Evolutionary conservation across 2,329 filamentous ascomycete genomes (phyloP).

Genomic region (Trichophyton benhamiae): DNA sequence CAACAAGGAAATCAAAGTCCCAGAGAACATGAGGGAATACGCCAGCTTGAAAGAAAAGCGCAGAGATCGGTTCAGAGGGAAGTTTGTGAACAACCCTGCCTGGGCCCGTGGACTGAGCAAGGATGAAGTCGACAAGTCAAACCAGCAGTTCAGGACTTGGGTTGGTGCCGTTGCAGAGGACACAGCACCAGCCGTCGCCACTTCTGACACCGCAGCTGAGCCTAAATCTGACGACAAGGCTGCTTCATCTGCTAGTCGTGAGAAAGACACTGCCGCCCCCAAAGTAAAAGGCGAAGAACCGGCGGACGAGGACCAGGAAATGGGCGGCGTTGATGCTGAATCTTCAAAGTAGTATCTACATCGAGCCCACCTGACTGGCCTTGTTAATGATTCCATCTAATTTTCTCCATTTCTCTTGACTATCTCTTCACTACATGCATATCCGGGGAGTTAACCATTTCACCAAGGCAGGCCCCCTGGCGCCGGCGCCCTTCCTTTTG

Average conservation of each 20-base stretch:
- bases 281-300: not conserved
- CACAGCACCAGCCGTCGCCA: not conserved
- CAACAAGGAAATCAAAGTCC: slow-evolving; percentile 13
- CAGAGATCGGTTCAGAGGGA: slow-evolving; percentile 39
- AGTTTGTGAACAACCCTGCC: slow-evolving; percentile 41
- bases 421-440: not conserved
- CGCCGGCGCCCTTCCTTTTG: slow-evolving; percentile 15
- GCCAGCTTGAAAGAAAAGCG: slow-evolving; percentile 30
- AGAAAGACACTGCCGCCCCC: not conserved
- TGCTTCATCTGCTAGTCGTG: not conserved
- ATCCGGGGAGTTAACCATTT: not conserved
- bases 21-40: slow-evolving; percentile 23
- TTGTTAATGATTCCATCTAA: not conserved
- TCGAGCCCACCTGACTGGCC: not conserved
- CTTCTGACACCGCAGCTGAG: not conserved
- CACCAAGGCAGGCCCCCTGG: not conserved
- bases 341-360: not conserved
- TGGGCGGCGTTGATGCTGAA: not conserved
- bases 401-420: not conserved
- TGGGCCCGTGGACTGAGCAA: slow-evolving; percentile 41
- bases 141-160: slow-evolving; percentile 38
- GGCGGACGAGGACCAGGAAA: slow-evolving; percentile 1
- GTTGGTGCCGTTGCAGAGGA: slow-evolving; percentile 20
- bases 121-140: slow-evolving; percentile 38
- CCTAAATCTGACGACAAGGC: not conserved